phyloP scores from a whole-genome alignment of 192 early-diverging fungal genomes.

The Physocladia obscura region DNA sequence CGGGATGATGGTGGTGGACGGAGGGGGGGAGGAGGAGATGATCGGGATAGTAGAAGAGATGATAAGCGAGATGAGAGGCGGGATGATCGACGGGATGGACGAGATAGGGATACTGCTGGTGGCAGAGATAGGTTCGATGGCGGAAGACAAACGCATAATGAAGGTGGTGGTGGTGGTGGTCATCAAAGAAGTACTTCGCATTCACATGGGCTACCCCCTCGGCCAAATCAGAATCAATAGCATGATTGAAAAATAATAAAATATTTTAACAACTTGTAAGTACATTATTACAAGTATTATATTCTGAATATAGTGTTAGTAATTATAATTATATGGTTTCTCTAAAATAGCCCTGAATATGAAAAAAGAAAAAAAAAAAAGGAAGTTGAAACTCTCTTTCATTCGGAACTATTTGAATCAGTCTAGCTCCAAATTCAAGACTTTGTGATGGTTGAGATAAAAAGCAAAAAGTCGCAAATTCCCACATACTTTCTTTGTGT shows the following conservation, averaged over 20 bases:
- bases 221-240: background rate
- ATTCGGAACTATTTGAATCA: too few species aligned
- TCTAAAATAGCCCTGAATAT: background rate
- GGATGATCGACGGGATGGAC: constrained; percentile 14
- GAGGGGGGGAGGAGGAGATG: constrained; percentile 26
- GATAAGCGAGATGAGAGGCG: constrained; percentile 1
- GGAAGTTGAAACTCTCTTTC: background rate
- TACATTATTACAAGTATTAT: too few species aligned
- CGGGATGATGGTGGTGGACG: constrained; percentile 48
- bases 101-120: background rate
- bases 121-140: background rate
- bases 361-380: background rate
- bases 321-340: too few species aligned
- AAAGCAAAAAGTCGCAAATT: too few species aligned
- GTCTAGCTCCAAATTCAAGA: too few species aligned
- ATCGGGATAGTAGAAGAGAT: background rate
- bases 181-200: too few species aligned
- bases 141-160: background rate
- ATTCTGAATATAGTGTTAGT: too few species aligned
- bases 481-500: too few species aligned
- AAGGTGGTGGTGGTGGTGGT: background rate
- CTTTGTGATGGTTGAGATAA: too few species aligned
- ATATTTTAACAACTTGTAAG: background rate
- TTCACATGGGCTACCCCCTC: background rate
- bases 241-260: background rate